Evolutionary conservation across 2,329 filamentous ascomycete species (phyloP), one percentile per base, ranked within the genome.

Genomic region (Sclerotinia sclerotiorum): DNA sequence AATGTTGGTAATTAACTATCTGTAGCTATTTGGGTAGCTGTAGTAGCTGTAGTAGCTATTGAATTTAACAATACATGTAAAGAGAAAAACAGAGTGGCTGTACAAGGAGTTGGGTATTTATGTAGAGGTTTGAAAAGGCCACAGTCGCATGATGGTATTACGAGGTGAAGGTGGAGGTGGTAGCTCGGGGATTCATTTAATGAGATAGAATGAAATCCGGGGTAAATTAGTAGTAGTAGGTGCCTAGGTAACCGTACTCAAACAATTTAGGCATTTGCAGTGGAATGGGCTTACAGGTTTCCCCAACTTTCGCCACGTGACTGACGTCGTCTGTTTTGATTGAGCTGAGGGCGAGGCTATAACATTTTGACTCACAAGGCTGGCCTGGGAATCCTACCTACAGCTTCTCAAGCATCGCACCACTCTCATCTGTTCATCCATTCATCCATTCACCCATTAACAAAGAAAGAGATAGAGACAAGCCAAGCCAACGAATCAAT

Each of bases 81-180:
- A 51, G 32, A 49, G 6, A 27, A 19, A 48, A n/a, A n/a, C 19
- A 56, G 13, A 29, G 5, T 35, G 42, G 60, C 3, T 42, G 39
- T 4, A 15, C 5, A 27, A 27, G 35, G 11, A 19, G 49, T 55
- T 39, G 29, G n/a, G 21, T 11, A 27, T 65, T 65, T 56, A 49
- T 64, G 8, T 65, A 27, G 17, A 29, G 60, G 46, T 19, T 54
- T 51, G 66, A 68, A 68, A 51, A 68, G 60, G 66, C 60, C 66
- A 68, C 66, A 64, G 66, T 68, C 66, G 66, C 66, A 68, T 65
- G 60, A 64, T 46, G 24, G 42, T 54, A 54, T 61, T 62, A 54
- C 17, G 39, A 67, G 65, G 49, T 58, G 35, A 29, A 29, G 49
- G 42, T 67, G 42, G 29, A 32, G 21, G n/a, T n/a, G 48, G 29